Evolutionary conservation across 2,329 filamentous ascomycete species (phyloP).

Genomic region (Penicillium vulpinum): DNA sequence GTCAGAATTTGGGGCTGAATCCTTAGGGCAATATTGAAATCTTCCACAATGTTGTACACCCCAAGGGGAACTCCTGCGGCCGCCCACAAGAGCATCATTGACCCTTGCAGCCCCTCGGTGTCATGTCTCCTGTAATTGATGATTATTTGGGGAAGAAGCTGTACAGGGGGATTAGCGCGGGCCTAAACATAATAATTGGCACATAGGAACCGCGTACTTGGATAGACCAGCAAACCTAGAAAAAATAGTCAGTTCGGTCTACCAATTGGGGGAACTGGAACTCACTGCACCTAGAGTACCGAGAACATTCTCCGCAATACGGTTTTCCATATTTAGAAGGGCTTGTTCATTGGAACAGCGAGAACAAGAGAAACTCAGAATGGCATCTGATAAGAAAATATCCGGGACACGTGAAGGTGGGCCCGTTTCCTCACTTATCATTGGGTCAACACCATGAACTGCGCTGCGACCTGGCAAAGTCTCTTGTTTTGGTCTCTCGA

Average conservation of each 20-base stretch:
- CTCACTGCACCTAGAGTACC: conserved; percentile 34
- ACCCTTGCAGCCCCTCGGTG: conserved; percentile 64
- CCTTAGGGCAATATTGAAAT: conserved; percentile 55
- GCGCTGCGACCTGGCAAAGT: too few relatives aligned
- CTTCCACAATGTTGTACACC: conserved; percentile 57
- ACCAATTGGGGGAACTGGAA: not conserved
- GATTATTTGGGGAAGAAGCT: conserved; percentile 69
- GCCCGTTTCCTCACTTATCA: not conserved
- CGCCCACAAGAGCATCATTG: conserved; percentile 71
- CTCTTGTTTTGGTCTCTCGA: too few relatives aligned
- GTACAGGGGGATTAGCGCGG: conserved; percentile 6
- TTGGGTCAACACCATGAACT: not conserved
- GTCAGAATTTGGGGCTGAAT: conserved; percentile 61
- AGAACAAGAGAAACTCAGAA: not conserved
- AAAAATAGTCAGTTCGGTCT: conserved; percentile 1
- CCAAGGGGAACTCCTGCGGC: conserved; percentile 68
- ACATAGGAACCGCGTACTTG: conserved; percentile 48
- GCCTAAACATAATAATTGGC: not conserved
- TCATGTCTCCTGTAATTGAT: conserved; percentile 68
- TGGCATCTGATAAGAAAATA: not conserved
- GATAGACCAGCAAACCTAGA: conserved; percentile 63
- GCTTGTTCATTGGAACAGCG: not conserved
- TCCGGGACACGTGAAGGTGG: not conserved
- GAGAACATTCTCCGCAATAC: conserved; percentile 31
- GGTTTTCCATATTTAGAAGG: conserved; percentile 24